A percentile compares a stretch with the other conserved stretches of the same genome.
Conservation (phyloP, 2,329 filamentous ascomycete species). For the Blumeria graminis region DNA sequence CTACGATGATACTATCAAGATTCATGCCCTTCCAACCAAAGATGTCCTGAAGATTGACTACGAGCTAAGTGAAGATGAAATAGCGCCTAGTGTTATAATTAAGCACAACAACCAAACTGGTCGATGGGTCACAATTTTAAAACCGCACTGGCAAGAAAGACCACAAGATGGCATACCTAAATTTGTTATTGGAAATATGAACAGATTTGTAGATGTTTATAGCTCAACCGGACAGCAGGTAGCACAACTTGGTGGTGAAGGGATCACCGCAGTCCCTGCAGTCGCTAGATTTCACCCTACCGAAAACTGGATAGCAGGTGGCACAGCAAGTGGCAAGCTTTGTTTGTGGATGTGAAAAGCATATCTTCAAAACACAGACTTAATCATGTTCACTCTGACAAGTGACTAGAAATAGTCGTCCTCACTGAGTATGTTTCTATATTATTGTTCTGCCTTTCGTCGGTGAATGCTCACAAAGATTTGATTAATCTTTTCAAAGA, state of each 20-base stretch:
- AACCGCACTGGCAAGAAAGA: conserved; percentile 66
- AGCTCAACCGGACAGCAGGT: conserved; percentile 63
- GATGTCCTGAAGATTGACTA: conserved; percentile 32
- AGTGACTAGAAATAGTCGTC: too few species aligned
- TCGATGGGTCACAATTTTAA: conserved; percentile 67
- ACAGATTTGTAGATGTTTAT: conserved; percentile 83
- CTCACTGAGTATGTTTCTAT: too few species aligned
- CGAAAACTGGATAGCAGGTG: conserved; percentile 76
- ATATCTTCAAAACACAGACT: background rate
- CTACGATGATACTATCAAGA: conserved; percentile 88
- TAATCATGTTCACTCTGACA: too few species aligned
- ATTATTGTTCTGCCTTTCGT: background rate
- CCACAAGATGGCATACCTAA: conserved; percentile 63
- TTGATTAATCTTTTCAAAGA: background rate
- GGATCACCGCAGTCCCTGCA: conserved; percentile 82
- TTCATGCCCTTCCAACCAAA: conserved; percentile 52
- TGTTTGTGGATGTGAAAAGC: conserved; percentile 55
- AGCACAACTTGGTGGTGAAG: conserved; percentile 67
- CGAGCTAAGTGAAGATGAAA: conserved; percentile 31
- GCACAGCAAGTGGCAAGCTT: conserved; percentile 76
- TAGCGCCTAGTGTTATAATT: conserved; percentile 45
- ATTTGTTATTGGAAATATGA: conserved; percentile 92
- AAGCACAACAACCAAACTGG: conserved; percentile 91
- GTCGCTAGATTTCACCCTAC: conserved; percentile 78
- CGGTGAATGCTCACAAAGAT: background rate